A percentile compares a stretch with the other conserved stretches of the same genome.
Evolutionary conservation across 2,329 filamentous ascomycete genomes (phyloP).

Genomic region (Pseudocercospora fuligena): DNA sequence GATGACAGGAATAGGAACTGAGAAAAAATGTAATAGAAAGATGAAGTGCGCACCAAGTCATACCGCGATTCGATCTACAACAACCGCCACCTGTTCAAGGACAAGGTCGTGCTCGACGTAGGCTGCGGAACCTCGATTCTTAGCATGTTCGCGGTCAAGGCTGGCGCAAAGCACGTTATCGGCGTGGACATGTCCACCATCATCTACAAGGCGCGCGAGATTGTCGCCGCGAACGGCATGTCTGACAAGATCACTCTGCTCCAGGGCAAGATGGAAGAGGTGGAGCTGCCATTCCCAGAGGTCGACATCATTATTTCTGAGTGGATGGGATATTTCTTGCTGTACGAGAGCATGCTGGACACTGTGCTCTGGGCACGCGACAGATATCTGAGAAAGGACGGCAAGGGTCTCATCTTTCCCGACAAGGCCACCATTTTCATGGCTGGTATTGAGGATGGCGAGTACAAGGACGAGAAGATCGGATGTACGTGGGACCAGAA

Average conservation of each 20-base stretch:
- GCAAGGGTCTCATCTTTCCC: constrained; percentile 82
- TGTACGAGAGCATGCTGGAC: constrained; percentile 99
- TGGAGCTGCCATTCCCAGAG: constrained; percentile 87
- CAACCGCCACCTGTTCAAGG: constrained; percentile 91
- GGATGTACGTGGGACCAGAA: constrained; percentile 71
- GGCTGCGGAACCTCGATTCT: constrained; percentile 97
- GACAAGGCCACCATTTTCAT: constrained; percentile 98
- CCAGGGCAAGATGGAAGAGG: constrained; percentile 99
- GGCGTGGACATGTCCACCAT: constrained; percentile 99
- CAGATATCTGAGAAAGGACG: constrained; percentile 82
- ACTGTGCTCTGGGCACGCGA: constrained; percentile 96
- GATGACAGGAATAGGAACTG: constrained; percentile 9
- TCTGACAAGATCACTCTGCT: constrained; percentile 94
- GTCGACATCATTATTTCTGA: constrained; percentile 99
- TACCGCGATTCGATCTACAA: constrained; percentile 98
- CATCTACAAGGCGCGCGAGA: constrained; percentile 97
- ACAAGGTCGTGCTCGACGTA: constrained; percentile 93
- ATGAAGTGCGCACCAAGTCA: constrained; percentile 93
- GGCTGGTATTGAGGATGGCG: constrained; percentile 96
- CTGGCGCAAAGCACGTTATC: constrained; percentile 97
- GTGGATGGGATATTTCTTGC: constrained; percentile 99
- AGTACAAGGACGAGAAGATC: constrained; percentile 99
- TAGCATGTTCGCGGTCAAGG: constrained; percentile 97
- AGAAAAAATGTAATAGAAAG: constrained; percentile 68
- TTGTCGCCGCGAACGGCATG: constrained; percentile 90